Evolutionary conservation across 139 green algal genomes (phyloP), one percentile per base, ranked within the genome.

Genomic region (Mychonastes homosphaera): DNA sequence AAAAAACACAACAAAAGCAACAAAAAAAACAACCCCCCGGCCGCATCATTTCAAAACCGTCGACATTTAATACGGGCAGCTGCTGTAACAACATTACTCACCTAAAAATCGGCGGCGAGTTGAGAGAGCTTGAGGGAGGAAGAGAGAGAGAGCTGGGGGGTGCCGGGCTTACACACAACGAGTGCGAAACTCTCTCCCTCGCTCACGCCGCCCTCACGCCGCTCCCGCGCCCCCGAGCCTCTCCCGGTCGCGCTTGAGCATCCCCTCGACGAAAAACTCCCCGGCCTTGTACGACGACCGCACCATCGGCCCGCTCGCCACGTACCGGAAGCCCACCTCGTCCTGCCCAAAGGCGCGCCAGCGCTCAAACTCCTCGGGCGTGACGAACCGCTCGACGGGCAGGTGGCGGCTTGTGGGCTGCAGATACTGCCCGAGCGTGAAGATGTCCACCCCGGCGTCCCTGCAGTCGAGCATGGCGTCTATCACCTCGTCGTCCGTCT

Each of bases 391-490:
- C 6, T 55, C 58, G 3, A 99, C 92, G 3, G 75, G 44, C 44
- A 98, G 71, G 73, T 99, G 92, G 40, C 75, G 59, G 3, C 80
- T 76, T 9, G 92, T 97, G 30, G 92, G 92, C 81, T 95, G 78
- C 70, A 99, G 82, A 77, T 99, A 99, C 79, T 99, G 92, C 2
- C 92, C 92, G 43, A 99, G 74, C 0, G 92, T 99, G 58, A 95
- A 72, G 56, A 94, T 90, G 64, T 95, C 86, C 16, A 95, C 87
- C 15, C 86, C 86, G 18, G 67, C 72, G n/a, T 68, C 72, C 61
- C 75, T 77, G 19, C 94, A 58, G 65, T 92, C 84, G 9, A 77
- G 36, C 82, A 95, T 87, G 8, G 84, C 84, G 58, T 94, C 85
- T 4, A 88, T 79, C 47, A 95, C 68, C 66, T 94, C 86, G 16